phyloP scores from a whole-genome alignment of 768 basidiomycete species.

The Panus rudis region DNA sequence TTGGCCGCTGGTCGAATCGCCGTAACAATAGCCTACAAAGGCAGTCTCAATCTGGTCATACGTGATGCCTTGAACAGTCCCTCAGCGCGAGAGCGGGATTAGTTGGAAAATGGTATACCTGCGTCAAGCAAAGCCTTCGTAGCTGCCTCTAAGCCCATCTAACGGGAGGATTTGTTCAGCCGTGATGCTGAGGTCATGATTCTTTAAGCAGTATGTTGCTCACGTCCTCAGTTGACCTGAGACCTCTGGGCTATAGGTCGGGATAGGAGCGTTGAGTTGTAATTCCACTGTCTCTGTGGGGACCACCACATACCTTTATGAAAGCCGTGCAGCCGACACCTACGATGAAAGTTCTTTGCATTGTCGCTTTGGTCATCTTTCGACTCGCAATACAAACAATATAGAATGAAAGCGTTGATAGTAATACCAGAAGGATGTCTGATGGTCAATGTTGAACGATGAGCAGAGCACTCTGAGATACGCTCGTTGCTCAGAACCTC shows the following conservation, averaged over 20 bases:
- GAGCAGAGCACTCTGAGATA: no score
- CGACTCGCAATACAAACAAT: no score
- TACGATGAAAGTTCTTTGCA: constrained; percentile 47
- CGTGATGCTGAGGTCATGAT: neutral
- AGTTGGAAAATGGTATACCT: constrained; percentile 31
- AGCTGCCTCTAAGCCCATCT: constrained; percentile 86
- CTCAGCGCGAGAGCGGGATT: neutral
- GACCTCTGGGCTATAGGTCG: constrained; percentile 52
- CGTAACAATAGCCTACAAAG: constrained; percentile 73
- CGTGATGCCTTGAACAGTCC: constrained; percentile 51
- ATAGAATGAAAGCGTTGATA: no score
- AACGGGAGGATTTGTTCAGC: neutral
- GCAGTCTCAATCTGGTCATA: constrained; percentile 74
- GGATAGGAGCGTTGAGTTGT: constrained; percentile 2
- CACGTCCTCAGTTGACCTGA: constrained; percentile 69
- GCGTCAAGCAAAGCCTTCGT: constrained; percentile 86
- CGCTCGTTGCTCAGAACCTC: no score
- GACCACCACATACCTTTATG: constrained; percentile 47
- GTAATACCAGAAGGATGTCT: no score
- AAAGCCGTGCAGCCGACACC: constrained; percentile 75
- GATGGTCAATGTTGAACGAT: no score
- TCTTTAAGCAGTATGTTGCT: constrained; percentile 19
- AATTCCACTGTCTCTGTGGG: neutral
- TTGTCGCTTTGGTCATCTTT: no score
- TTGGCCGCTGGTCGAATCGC: constrained; percentile 74